Base-by-base conservation (phyloP, 768 basidiomycete species). In the Boletus rubescentipes region DNA sequence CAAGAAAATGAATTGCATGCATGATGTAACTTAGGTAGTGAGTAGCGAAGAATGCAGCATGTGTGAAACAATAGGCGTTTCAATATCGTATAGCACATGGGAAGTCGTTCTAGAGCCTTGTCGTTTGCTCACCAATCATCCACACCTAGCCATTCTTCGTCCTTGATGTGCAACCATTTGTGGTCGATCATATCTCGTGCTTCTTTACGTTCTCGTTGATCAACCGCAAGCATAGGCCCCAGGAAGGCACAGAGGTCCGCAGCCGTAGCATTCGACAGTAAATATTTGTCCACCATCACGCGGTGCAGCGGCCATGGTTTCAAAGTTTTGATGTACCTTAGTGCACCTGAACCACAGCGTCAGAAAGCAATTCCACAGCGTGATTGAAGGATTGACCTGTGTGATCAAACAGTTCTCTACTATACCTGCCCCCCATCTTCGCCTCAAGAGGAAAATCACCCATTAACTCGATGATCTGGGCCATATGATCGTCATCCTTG, bases 401-500 rank as follows among this genome's bases (percentile, higher is more conserved):
- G 59, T 82, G 79, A 60, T 90, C 91, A 68, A 96, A 96, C 57
- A 96, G 69, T 63, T 96, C 91, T 49, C 86, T 79, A 60, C 87
- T 89, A 68, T 87, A 93, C 63, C 84, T 87, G 31, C 94, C 93
- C 23, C 85, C 86, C 80, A 88, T 84, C 74, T 91, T 93, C 40
- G 87, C 78, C 45, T 84, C 80, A 26, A 85, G 63, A 14, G 83
- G 73, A 57, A 87, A 84, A 71, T 93, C 89, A 32, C 93, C 93
- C 54, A 95, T 73, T 10, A 97, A 77, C 75, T 97, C 94, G 51
- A 95, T 87, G 57, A 96, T 91, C 74, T 95, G 93, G 34, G 94
- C 94, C 81, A 95, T 84, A 62, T 97, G 94, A 68, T 98, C 96
- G 65, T 95, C 93, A 69, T 97, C 93, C 72, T 94, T 94, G 54